Conservation (phyloP, 345 rosid species). For the Salix exigua region DNA sequence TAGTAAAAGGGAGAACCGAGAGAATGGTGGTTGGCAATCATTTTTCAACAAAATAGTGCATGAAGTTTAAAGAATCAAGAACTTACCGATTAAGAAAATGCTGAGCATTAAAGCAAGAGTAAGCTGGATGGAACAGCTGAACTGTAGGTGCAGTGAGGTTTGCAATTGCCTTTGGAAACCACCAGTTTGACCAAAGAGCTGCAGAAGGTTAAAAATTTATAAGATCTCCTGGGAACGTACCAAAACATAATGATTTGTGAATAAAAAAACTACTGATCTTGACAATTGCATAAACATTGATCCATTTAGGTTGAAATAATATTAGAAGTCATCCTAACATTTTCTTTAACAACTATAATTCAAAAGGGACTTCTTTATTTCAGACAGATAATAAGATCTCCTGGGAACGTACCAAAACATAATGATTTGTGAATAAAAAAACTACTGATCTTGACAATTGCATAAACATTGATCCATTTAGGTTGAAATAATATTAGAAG, state of each 20-base stretch:
- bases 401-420: background rate
- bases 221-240: background rate
- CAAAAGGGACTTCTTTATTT: background rate
- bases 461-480: no score
- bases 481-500: no score
- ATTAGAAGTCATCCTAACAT: background rate
- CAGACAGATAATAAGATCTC: background rate
- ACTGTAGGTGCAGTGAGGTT: conserved; percentile 39
- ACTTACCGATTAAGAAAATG: conserved; percentile 67
- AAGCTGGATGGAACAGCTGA: conserved; percentile 54
- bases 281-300: background rate
- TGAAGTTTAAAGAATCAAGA: background rate
- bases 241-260: background rate
- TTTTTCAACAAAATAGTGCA: background rate
- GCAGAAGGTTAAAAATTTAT: conserved; percentile 24
- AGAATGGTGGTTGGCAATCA: background rate
- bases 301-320: background rate
- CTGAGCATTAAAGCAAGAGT: conserved; percentile 59
- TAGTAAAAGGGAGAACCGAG: background rate
- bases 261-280: background rate
- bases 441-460: background rate
- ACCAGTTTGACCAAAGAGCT: conserved; percentile 43
- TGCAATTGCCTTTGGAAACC: conserved; percentile 46
- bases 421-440: conserved; percentile 1
- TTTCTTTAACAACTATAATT: background rate